phyloP scores from a whole-genome alignment of 129 eudicot species.

The Flaveria linearis region DNA sequence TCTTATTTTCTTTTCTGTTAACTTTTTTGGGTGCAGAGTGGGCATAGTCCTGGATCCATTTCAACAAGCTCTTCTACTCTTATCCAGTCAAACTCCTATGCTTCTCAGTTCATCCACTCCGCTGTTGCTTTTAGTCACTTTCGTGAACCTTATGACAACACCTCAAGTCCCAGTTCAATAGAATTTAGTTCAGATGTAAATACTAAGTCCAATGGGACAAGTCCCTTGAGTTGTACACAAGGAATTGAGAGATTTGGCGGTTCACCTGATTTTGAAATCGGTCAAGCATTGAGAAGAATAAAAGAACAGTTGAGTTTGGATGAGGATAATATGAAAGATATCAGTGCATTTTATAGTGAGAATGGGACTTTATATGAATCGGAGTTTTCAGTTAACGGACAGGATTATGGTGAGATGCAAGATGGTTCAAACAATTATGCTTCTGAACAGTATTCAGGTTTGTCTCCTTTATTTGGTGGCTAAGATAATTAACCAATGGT shows the following conservation, averaged over 20 bases:
- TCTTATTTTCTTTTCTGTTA: not conserved
- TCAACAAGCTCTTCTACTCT: conserved; percentile 46
- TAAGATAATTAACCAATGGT: conserved; percentile 1
- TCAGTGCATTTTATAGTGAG: conserved; percentile 39
- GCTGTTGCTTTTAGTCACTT: conserved; percentile 26
- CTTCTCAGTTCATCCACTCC: too few species aligned
- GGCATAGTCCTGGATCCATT: conserved; percentile 44
- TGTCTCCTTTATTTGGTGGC: conserved; percentile 25
- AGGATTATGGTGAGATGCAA: conserved; percentile 35
- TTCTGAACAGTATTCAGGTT: conserved; percentile 58
- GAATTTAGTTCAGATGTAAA: conserved; percentile 65
- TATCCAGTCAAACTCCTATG: too few species aligned
- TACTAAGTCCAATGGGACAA: conserved; percentile 44
- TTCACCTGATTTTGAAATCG: conserved; percentile 48
- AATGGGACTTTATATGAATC: conserved; percentile 48
- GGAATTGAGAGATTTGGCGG: conserved; percentile 36
- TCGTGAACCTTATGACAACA: conserved; percentile 51
- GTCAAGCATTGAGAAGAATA: conserved; percentile 47
- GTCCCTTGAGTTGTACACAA: conserved; percentile 38
- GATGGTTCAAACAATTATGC: conserved; percentile 41
- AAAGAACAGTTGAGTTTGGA: conserved; percentile 80
- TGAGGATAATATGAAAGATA: conserved; percentile 55
- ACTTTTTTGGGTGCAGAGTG: conserved; percentile 47
- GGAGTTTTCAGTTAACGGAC: conserved; percentile 36
- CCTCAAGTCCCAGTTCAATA: conserved; percentile 65